Evolutionary conservation across 2,329 filamentous ascomycete genomes (phyloP), one percentile per base, ranked within the genome.

Genomic region (Peltaster fructicola): DNA sequence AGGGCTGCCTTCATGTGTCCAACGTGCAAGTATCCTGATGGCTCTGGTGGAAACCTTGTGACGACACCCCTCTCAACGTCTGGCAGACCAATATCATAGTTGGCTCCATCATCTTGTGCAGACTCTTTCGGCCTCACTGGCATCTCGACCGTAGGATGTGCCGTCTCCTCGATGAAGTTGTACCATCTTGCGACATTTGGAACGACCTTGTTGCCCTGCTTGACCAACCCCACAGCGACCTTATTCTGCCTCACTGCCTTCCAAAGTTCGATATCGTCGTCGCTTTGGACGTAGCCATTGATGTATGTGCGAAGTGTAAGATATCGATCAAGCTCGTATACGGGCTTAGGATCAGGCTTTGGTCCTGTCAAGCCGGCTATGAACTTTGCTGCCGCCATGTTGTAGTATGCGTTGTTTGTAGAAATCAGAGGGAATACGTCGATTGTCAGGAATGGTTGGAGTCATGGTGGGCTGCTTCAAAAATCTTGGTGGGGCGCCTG

Each of bases 1-100:
- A 91, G 64, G 5, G 82, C 82, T 15, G 82, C 82, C 57, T 95
- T 95, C 39, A 82, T 81, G 57, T 95, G 85, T 26, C 85, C 85
- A 36, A 93, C 91, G 56, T 93, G 85, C 21, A 93, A 69, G 49
- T 91, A 92, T 33, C 82, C 82, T 61, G 81, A 92, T 35, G 85
- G 85, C 70, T 93, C 85, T 3, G 85, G 85, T 9, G 85, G 73
- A 57, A 95, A 95, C 41, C 84, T 66, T 12, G 81, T 91, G 11
- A 93, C 79, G 30, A 95, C 82, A 3, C 81, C 82, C 48, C 85
- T 73, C 17, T 85, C 79, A 6, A 77, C 74, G 48, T 90, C 78
- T 42, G 77, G 71, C 17, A 93, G 64, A 3, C 73, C 76, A 50
- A 93, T 78, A 47, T 90, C 82, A 54, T 88, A 95, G 61, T 72